A percentile compares a stretch with the other conserved stretches of the same genome.
phyloP scores from a whole-genome alignment of 108 stramenopile species.

The Epipyxis sp. region DNA sequence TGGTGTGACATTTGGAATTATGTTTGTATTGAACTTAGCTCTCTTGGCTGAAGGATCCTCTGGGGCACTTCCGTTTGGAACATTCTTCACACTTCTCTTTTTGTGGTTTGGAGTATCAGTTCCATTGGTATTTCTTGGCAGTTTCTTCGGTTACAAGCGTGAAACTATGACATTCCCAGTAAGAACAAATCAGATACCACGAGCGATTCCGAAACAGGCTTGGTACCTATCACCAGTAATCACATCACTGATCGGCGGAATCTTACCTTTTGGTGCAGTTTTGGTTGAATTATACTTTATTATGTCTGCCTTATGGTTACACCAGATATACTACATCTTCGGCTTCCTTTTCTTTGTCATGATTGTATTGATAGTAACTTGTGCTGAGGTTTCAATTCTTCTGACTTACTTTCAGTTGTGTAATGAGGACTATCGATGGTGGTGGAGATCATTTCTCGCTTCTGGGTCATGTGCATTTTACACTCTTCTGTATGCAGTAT shows the following conservation, averaged over 20 bases:
- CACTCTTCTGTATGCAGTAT: conserved; percentile 3
- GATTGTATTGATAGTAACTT: conserved; percentile 27
- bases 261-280: conserved; percentile 21
- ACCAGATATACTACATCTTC: conserved; percentile 34
- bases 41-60: conserved; percentile 77
- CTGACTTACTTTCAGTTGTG: conserved; percentile 29
- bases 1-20: conserved; percentile 49
- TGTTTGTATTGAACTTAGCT: conserved; percentile 71
- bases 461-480: conserved; percentile 23
- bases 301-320: conserved; percentile 28
- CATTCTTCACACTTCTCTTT: conserved; percentile 69
- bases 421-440: conserved; percentile 27
- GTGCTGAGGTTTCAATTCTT: conserved; percentile 29
- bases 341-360: conserved; percentile 30
- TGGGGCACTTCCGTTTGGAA: conserved; percentile 82
- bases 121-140: conserved; percentile 91
- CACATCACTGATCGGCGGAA: conserved; percentile 5
- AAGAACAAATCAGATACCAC: conserved; percentile 81
- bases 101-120: conserved; percentile 59
- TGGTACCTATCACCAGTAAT: conserved; percentile 25
- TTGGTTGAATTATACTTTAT: conserved; percentile 31
- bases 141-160: conserved; percentile 83
- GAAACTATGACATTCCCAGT: conserved; percentile 74
- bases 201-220: conserved; percentile 1
- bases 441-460: conserved; percentile 52